Conservation (phyloP, 2,329 filamentous ascomycete species). For the Scedosporium aurantiacum region DNA sequence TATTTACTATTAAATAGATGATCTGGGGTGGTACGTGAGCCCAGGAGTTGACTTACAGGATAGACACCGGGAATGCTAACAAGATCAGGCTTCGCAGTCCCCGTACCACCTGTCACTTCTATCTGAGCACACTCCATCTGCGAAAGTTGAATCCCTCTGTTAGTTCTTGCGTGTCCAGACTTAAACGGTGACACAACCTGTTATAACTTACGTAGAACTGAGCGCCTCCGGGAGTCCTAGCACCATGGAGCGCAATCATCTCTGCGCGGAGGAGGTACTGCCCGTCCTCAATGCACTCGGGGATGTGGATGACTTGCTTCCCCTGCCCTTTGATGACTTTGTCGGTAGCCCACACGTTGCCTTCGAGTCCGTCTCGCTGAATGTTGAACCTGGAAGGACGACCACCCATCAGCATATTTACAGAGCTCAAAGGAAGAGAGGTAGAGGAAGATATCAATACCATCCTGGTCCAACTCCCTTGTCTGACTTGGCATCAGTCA, state of each 20-base stretch:
- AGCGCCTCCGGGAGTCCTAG: constrained; percentile 27
- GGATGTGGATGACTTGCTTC: constrained; percentile 38
- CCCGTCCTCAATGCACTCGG: constrained; percentile 37
- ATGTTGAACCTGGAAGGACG: constrained; percentile 25
- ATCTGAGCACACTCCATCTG: constrained; percentile 29
- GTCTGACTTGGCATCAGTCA: constrained; percentile 31
- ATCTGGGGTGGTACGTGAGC: not conserved
- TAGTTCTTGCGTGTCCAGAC: not conserved
- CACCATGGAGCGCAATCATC: constrained; percentile 45
- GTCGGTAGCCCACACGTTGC: constrained; percentile 29
- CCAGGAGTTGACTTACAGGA: constrained; percentile 21
- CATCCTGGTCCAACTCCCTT: constrained; percentile 30
- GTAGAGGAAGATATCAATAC: constrained; percentile 9
- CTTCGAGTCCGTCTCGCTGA: constrained; percentile 27
- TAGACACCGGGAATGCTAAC: constrained; percentile 18
- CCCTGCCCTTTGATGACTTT: constrained; percentile 33
- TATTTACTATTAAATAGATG: not conserved
- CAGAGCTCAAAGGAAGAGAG: not conserved
- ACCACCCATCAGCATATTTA: not conserved
- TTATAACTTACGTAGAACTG: constrained; percentile 27
- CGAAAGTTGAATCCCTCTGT: not conserved
- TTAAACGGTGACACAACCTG: not conserved
- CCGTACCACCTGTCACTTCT: constrained; percentile 21
- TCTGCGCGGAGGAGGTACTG: constrained; percentile 50
- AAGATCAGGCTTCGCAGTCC: constrained; percentile 14